phyloP scores from a whole-genome alignment of 129 eudicot genomes.

The Lonicera japonica region DNA sequence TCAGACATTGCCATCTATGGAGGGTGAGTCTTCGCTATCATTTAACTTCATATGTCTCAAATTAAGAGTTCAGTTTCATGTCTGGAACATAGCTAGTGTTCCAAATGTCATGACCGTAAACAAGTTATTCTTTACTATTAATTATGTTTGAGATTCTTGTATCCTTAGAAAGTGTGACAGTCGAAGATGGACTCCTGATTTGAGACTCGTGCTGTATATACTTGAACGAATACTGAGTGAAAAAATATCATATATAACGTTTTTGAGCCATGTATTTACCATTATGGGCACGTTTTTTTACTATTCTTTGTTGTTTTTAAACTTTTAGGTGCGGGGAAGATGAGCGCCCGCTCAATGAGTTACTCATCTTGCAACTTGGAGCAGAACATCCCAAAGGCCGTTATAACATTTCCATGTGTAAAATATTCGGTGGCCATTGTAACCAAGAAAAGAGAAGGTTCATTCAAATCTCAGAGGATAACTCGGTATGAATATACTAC shows the following conservation, averaged over 20 bases:
- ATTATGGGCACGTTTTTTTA: background rate
- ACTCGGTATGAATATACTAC: conserved; percentile 18
- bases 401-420: conserved; percentile 35
- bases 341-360: conserved; percentile 74
- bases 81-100: too few species aligned
- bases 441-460: conserved; percentile 34
- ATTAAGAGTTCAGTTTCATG: too few species aligned
- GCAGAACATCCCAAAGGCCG: conserved; percentile 37
- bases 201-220: too few species aligned
- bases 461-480: conserved; percentile 16
- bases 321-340: conserved; percentile 87
- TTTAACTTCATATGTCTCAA: too few species aligned
- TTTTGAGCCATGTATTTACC: too few species aligned
- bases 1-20: conserved; percentile 73
- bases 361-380: conserved; percentile 73
- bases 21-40: conserved; percentile 48
- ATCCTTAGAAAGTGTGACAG: background rate
- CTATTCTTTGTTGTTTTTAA: background rate
- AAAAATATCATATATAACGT: too few species aligned
- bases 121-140: background rate
- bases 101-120: too few species aligned
- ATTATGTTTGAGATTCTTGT: background rate
- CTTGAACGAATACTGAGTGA: too few species aligned
- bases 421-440: conserved; percentile 28
- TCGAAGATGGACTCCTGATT: too few species aligned